Evolutionary conservation across 257 asterid species (phyloP), one percentile per base, ranked within the genome.

Genomic region (Nyctanthes arbortristis): DNA sequence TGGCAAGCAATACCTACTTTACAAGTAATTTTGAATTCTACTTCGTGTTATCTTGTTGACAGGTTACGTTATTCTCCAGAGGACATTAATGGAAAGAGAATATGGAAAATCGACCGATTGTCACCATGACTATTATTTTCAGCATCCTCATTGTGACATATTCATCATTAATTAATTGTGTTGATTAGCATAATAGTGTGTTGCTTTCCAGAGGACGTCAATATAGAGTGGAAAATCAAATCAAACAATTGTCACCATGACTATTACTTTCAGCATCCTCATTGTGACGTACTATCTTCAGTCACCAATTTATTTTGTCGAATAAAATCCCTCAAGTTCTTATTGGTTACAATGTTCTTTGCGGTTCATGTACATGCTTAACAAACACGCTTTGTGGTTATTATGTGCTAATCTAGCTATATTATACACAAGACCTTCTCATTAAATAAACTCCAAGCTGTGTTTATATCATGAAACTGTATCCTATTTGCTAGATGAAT

Each of bases 71-170:
- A 86, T 68, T 61, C 61, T 35, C 85, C 76, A 0, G 75, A 66
- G 61, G 81, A 63, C 33, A 43, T 62, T 4, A 79, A 78, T 37
- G 96, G 83, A 63, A 80, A 61, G 61, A 75, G 72, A 74, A 73
- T 35, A 11, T 88, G 91, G 95, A 80, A 77, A 83, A 72, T 83
- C 12, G 87, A 79, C 40, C 82, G 88, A 77, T 40, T 88, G 78
- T 83, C 90, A 66, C 92, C 95, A 34, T 82, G 80, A 78, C 86
- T 79, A 73, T 80, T 67, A 68, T 75, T 52, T 58, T 29, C 45
- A 18, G 33, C 73, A 64, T 84, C 88, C 31, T 87, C 84, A 3
- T 77, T 78, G 66, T 78, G 82, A 82, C 55, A 65, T 32, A 47
- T 37, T 49, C 62, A 31, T 35, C 22, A 16, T 18, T 9, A 20